Evolutionary conservation across 345 rosid genomes (phyloP).

Genomic region (Salix koriyanagi): DNA sequence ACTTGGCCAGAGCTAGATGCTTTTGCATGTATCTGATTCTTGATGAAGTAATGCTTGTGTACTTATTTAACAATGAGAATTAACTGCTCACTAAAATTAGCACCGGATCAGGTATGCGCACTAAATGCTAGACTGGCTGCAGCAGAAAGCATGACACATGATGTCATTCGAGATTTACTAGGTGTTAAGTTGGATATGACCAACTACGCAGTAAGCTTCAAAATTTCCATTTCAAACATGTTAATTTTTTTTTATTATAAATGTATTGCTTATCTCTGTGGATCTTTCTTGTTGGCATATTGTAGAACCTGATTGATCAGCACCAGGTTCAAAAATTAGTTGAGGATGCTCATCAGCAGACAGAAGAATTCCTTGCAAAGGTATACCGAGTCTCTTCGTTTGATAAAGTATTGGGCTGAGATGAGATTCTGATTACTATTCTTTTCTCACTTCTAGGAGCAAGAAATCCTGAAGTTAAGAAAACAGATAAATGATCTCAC

Average conservation of each 20-base stretch:
- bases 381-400: conserved; percentile 25
- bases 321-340: conserved; percentile 60
- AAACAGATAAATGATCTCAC: conserved; percentile 48
- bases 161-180: conserved; percentile 88
- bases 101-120: conserved; percentile 54
- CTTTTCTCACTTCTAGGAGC: conserved; percentile 42
- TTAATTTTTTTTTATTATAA: conserved; percentile 1
- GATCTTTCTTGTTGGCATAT: conserved; percentile 16
- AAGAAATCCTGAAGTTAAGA: conserved; percentile 55
- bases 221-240: neutral
- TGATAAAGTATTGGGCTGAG: conserved; percentile 3
- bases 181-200: conserved; percentile 84
- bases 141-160: conserved; percentile 96
- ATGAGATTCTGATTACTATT: conserved; percentile 1
- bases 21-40: too few species aligned
- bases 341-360: conserved; percentile 62
- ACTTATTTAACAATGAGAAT: neutral
- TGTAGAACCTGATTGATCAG: conserved; percentile 75
- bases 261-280: conserved; percentile 9
- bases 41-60: neutral
- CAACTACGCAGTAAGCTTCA: conserved; percentile 71
- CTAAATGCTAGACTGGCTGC: conserved; percentile 79
- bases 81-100: conserved; percentile 4
- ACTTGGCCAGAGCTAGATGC: neutral
- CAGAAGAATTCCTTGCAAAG: conserved; percentile 64